These are phyloP conservation scores for Sugiyamaella valdiviana DNA, from an alignment of 805 yeast genomes.

Conservation along the genomic window DNA sequence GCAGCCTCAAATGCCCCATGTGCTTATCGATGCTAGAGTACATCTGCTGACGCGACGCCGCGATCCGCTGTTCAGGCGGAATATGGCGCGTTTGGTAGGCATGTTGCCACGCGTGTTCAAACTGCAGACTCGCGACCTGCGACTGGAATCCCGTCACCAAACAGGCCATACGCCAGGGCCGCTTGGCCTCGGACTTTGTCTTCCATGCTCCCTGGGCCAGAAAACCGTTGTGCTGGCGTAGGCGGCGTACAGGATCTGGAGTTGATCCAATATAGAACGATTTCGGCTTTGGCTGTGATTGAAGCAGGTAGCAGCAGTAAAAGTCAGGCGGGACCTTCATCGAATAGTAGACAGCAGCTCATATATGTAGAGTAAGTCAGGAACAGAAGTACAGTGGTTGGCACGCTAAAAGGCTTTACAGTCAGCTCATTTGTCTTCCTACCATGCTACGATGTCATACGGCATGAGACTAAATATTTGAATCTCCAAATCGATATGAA, in stretches of 20 bases:
- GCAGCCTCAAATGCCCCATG: slow-evolving; percentile 27
- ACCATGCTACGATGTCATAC: no score
- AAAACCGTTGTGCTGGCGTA: slow-evolving; percentile 76
- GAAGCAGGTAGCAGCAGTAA: slow-evolving; percentile 67
- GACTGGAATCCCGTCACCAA: slow-evolving; percentile 69
- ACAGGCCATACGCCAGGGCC: slow-evolving; percentile 71
- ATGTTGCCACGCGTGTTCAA: slow-evolving; percentile 85
- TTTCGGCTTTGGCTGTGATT: slow-evolving; percentile 50
- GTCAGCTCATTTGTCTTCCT: no score
- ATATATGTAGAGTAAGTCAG: no score
- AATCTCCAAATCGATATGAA: no score
- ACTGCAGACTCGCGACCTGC: slow-evolving; percentile 62
- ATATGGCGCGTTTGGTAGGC: slow-evolving; percentile 60
- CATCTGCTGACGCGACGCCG: slow-evolving; percentile 20
- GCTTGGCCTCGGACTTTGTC: slow-evolving; percentile 48
- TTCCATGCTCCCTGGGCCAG: slow-evolving; percentile 56
- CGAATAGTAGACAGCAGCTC: no score
- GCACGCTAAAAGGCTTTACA: no score
- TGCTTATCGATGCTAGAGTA: slow-evolving; percentile 20
- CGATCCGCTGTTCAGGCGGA: slow-evolving; percentile 34
- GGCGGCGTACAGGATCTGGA: slow-evolving; percentile 61
- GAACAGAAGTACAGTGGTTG: no score
- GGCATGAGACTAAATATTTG: no score
- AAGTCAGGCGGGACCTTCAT: slow-evolving; percentile 28
- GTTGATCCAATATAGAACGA: slow-evolving; percentile 78